Percentiles rank a stretch among this genome's conserved stretches.
Conservation (phyloP, 225 moss, liverwort and hornwort species). For the Climacium dendroides region DNA sequence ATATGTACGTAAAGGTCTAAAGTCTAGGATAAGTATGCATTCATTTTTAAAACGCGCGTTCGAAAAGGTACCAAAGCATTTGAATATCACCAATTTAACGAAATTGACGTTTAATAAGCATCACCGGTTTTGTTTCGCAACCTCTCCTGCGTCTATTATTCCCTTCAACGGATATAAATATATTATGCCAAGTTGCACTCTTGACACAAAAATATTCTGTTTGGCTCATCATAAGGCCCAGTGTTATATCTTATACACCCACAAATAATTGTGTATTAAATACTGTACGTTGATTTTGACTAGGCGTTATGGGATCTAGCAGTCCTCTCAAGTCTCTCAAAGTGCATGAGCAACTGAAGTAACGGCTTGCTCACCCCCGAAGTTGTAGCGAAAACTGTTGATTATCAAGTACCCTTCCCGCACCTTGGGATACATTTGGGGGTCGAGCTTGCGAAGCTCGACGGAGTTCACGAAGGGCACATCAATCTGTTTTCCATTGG, state of each 20-base stretch:
- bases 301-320: background rate
- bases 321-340: background rate
- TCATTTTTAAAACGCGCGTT: background rate
- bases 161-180: background rate
- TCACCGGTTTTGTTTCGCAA: background rate
- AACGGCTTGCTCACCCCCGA: background rate
- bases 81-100: background rate
- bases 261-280: background rate
- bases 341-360: background rate
- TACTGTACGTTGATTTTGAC: background rate
- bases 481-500: background rate
- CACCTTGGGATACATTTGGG: constrained; percentile 3
- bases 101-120: background rate
- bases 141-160: background rate
- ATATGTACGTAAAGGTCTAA: background rate
- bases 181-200: background rate
- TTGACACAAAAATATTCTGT: too few relatives aligned
- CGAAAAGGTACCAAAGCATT: background rate
- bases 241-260: background rate
- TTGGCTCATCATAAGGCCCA: background rate
- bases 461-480: constrained; percentile 26
- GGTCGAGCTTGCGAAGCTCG: constrained; percentile 1
- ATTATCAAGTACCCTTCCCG: constrained; percentile 11
- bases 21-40: background rate
- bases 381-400: background rate